Evolutionary conservation across 2,329 filamentous ascomycete genomes (phyloP), one percentile per base, ranked within the genome.

Genomic region (Neocatenulostroma microsporum): DNA sequence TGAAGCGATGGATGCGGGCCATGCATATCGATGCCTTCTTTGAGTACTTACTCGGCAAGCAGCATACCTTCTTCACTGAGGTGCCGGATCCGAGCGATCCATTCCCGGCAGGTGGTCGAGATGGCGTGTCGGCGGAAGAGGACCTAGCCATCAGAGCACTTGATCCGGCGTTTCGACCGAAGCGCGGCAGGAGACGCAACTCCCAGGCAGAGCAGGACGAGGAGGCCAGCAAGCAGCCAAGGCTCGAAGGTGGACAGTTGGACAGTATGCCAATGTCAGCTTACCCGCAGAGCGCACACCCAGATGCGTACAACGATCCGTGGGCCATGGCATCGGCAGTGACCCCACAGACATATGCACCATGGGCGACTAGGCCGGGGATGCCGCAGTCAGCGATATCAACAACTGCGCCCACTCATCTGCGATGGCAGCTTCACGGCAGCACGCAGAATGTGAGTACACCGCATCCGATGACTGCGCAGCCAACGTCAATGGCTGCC

Each of bases 1-100:
- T 95, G 39, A 95, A 95, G 41, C 80, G 89, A 55, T 95, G 88
- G 88, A 91, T 95, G 84, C 85, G 86, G 57, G 88, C 87, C 4
- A 27, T 27, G 33, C 88, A 94, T 58, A 78, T 94, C 35, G 85
- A 94, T 67, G 84, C 86, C 9, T 95, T 95, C 58, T 95, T 94
- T 54, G 86, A 94, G 57, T 95, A 86, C 57, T 75, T 93, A 14
- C 71, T 89, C 44, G 77, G 78, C 32, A 86, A 86, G 46, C 67
- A 74, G 18, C 86, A 93, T 59, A 64, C 76, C 0, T 95, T 95
- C 60, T 94, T 82, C 67, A 79, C 74, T 12, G 75, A 85, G 23
- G 73, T 94, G 17, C 87, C 87, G 0, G 66, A 71, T 5, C 70
- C 73, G 11, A 67, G 74, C 20, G 74, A 79, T 36, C 76, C 81